Conservation (phyloP, 2,329 filamentous ascomycete genomes). For the Cercospora beticola region DNA sequence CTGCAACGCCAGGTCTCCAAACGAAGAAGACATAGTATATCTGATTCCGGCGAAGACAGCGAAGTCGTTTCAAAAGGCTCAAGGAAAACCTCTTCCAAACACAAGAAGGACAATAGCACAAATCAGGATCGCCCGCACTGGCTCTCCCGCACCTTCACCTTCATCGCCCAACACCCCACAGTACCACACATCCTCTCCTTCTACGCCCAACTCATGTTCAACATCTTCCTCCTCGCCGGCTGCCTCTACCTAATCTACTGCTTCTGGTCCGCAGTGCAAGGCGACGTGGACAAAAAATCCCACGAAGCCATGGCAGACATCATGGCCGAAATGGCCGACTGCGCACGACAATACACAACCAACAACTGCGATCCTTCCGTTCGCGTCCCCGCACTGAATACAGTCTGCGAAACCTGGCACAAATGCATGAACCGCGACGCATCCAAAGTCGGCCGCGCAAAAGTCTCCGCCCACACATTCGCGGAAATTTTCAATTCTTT, state of each 20-base stretch:
- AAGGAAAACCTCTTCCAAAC: slow-evolving; percentile 31
- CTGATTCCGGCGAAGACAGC: slow-evolving; percentile 35
- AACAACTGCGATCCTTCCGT: slow-evolving; percentile 71
- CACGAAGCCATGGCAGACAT: slow-evolving; percentile 65
- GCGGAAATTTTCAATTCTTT: slow-evolving; percentile 93
- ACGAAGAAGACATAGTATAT: slow-evolving; percentile 36
- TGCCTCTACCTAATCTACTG: slow-evolving; percentile 67
- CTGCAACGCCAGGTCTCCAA: slow-evolving; percentile 28
- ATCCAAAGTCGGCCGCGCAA: slow-evolving; percentile 71
- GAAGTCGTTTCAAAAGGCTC: slow-evolving; percentile 22
- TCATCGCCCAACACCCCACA: slow-evolving; percentile 64
- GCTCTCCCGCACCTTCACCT: slow-evolving; percentile 55
- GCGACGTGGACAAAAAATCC: slow-evolving; percentile 72
- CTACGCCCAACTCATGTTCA: slow-evolving; percentile 67
- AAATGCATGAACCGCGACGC: slow-evolving; percentile 85
- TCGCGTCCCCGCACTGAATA: slow-evolving; percentile 70
- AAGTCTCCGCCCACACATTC: slow-evolving; percentile 81
- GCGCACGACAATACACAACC: slow-evolving; percentile 68
- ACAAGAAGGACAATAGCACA: slow-evolving; percentile 15
- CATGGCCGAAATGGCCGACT: slow-evolving; percentile 70
- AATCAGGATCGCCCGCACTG: slow-evolving; percentile 28
- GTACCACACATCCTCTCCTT: slow-evolving; percentile 65
- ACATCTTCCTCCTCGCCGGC: slow-evolving; percentile 59
- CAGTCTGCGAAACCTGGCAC: slow-evolving; percentile 76
- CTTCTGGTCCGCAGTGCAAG: slow-evolving; percentile 67